Conservation (phyloP, 176 grass and related monocot species). For the Oryza officinalis region DNA sequence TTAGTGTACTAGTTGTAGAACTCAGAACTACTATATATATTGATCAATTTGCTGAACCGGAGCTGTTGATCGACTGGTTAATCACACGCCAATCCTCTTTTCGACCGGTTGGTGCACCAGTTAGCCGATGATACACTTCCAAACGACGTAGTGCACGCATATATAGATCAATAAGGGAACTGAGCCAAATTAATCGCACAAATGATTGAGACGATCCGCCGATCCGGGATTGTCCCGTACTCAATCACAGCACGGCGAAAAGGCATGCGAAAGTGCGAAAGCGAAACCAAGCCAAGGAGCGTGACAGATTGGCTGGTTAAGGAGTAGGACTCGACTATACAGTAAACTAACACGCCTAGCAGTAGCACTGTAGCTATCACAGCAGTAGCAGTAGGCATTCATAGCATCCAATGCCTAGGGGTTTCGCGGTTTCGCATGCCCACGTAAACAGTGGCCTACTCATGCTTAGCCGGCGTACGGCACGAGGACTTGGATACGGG, state of each 20-base stretch:
- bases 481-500: slow-evolving; percentile 3
- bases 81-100: not conserved
- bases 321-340: too few relatives aligned
- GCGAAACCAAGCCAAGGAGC: not conserved
- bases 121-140: not conserved
- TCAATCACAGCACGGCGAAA: not conserved
- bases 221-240: not conserved
- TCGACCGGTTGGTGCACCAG: not conserved
- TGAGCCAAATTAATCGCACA: not conserved
- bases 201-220: not conserved
- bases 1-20: too few relatives aligned
- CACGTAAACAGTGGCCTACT: slow-evolving; percentile 16
- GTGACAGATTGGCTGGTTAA: not conserved
- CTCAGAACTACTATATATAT: not conserved
- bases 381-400: too few relatives aligned
- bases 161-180: not conserved
- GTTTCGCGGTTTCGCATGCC: not conserved
- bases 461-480: not conserved
- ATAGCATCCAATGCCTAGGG: slow-evolving; percentile 40
- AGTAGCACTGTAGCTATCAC: not conserved
- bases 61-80: not conserved
- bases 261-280: not conserved
- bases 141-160: not conserved
- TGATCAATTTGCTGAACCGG: not conserved
- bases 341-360: too few relatives aligned